Evolutionary conservation across 2,329 filamentous ascomycete genomes (phyloP), one percentile per base, ranked within the genome.

Genomic region (Ophiocordyceps camponoti-floridani): DNA sequence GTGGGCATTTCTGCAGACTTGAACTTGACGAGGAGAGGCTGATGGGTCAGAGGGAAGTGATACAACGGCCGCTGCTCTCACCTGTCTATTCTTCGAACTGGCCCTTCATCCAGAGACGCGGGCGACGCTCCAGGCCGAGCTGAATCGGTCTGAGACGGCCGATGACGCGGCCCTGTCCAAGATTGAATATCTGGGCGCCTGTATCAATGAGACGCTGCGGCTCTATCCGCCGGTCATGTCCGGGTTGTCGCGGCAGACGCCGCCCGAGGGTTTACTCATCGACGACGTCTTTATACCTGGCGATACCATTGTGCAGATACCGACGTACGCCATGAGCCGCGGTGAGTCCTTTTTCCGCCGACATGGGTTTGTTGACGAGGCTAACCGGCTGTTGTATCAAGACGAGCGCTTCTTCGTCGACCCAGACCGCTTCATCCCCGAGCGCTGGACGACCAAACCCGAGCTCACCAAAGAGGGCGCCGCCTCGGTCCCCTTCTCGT

Each of bases 151-250:
- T 45, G 35, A 38, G 6, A 6, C 7, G 4, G 26, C 19, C 1
- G 40, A 27, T 16, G n/a, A 41, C 19, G 11, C 47, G 40, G 43
- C 41, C 10, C 49, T 59, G 5, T 49, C 50, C 3, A 53, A 51
- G 37, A 46, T 59, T 28, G 45, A 48, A 14, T 53, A 57, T 40
- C 54, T 65, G 11, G 54, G 61, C 41, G 64, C 59, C 3, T 52
- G 55, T 33, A 61, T 69, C 41, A 57, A 68, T 41, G 66, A 69
- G 47, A 43, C 59, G 0, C 52, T 66, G 31, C 65, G 0, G 58
- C 59, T 38, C 10, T 38, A 18, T 11, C 35, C 35, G 5, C n/a
- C 35, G 3, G 16, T 11, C 4, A 8, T 18, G 0, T 54, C 54
- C 2, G 62, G 60, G 2, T 30, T 60, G 5, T 56, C 58, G 40